Evolutionary conservation across 78 protist genomes (phyloP).

Genomic region (Trichosphaerium sp.): DNA sequence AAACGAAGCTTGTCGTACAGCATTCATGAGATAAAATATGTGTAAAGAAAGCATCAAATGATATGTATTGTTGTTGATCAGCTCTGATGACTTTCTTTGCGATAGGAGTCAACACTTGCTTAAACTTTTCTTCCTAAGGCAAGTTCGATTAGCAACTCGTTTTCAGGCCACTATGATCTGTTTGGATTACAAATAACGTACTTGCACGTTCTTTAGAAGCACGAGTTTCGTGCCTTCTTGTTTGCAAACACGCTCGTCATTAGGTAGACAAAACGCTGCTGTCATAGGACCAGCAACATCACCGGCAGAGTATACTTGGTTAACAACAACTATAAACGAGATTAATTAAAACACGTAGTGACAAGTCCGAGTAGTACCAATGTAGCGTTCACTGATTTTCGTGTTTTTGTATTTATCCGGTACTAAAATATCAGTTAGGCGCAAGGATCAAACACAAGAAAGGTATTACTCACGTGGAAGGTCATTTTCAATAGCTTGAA

Average conservation of each 20-base stretch:
- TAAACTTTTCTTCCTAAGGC: conserved; percentile 6
- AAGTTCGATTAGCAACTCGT: no score
- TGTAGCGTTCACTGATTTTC: not conserved
- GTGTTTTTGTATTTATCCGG: not conserved
- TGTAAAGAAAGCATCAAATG: conserved; percentile 36
- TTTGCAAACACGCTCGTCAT: conserved; percentile 17
- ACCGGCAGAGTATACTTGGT: conserved; percentile 11
- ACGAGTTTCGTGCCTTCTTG: conserved; percentile 5
- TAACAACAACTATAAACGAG: conserved; percentile 1
- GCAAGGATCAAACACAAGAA: no score
- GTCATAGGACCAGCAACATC: conserved; percentile 15
- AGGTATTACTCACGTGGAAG: no score
- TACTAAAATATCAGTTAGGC: no score
- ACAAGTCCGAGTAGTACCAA: no score
- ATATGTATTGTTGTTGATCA: conserved; percentile 6
- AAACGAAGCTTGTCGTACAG: no score
- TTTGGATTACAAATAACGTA: no score
- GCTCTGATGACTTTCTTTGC: not conserved
- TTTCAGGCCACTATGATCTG: no score
- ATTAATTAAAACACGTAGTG: no score
- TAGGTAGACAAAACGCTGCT: conserved; percentile 31
- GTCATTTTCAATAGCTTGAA: conserved; percentile 6
- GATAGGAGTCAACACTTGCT: conserved; percentile 5
- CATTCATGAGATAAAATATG: conserved; percentile 24
- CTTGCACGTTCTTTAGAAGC: conserved; percentile 23